Conservation (phyloP, 2,329 filamentous ascomycete species). For the Paradendryphiella salina region DNA sequence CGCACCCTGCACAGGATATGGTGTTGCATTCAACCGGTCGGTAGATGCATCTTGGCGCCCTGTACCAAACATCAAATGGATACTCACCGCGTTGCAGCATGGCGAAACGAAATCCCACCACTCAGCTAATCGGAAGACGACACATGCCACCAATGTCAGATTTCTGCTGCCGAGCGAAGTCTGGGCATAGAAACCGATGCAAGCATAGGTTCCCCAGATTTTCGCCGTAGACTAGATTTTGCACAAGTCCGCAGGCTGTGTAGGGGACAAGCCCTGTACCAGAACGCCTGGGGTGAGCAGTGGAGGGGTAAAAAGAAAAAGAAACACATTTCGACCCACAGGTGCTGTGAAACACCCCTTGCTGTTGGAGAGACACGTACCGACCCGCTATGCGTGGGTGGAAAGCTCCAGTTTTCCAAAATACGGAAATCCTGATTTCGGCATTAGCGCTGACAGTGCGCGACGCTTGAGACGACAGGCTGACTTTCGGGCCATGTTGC, state of each 20-base stretch:
- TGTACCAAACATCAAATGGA: not conserved
- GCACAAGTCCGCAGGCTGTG: not conserved
- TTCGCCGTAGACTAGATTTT: slow-evolving; percentile 3
- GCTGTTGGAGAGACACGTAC: not conserved
- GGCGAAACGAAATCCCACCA: slow-evolving; percentile 12
- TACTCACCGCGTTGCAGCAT: not conserved
- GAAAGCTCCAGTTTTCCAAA: no score
- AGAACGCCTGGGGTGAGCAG: not conserved
- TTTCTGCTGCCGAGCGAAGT: not conserved
- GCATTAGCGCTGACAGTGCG: not conserved
- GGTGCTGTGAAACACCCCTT: not conserved
- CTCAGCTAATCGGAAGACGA: slow-evolving; percentile 7
- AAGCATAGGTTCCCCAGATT: slow-evolving; percentile 9
- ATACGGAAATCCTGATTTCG: not conserved
- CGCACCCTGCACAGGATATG: slow-evolving; percentile 24
- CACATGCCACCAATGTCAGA: slow-evolving; percentile 11
- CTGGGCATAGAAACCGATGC: not conserved
- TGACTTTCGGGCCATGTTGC: no score
- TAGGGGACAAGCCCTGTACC: not conserved
- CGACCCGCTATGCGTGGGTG: not conserved
- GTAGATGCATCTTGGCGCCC: slow-evolving; percentile 9
- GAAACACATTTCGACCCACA: not conserved
- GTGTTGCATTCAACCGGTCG: slow-evolving; percentile 35
- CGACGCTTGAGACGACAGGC: no score
- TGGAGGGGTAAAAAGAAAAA: not conserved